Evolutionary conservation across 495 filamentous ascomycete species (phyloP).

Genomic region (Aspergillus ostianus): DNA sequence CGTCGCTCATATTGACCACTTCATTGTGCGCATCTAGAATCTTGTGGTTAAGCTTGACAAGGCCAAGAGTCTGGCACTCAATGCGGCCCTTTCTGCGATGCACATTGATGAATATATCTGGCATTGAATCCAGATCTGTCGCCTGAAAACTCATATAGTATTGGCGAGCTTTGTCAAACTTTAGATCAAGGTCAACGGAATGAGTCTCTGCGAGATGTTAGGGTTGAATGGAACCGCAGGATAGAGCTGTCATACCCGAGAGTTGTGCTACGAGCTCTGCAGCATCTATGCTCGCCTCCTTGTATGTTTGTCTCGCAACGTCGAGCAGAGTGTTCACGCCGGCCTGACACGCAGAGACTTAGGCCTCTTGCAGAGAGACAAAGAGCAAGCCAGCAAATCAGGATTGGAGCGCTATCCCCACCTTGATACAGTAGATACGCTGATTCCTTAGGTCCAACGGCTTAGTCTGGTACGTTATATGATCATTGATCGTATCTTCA

Average conservation of each 20-base stretch:
- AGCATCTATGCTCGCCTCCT: constrained; percentile 77
- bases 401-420: constrained; percentile 25
- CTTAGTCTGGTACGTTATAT: constrained; percentile 72
- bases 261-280: constrained; percentile 66
- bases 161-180: constrained; percentile 71
- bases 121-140: constrained; percentile 62
- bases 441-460: constrained; percentile 90
- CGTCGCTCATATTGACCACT: constrained; percentile 71
- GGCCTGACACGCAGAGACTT: constrained; percentile 45
- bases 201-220: constrained; percentile 50
- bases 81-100: constrained; percentile 68
- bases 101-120: constrained; percentile 75
- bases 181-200: constrained; percentile 61
- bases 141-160: constrained; percentile 75
- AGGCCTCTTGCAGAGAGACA: not conserved
- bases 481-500: constrained; percentile 70
- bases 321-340: constrained; percentile 85
- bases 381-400: not conserved
- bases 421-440: constrained; percentile 87
- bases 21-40: constrained; percentile 78
- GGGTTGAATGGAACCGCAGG: constrained; percentile 6
- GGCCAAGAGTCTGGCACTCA: constrained; percentile 81
- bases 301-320: constrained; percentile 81
- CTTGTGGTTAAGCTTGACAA: constrained; percentile 73
- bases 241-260: constrained; percentile 41